These are phyloP conservation scores for Domatiomyces catenatus DNA, from an alignment of 2,329 filamentous ascomycete genomes.

Conservation along the genomic window DNA sequence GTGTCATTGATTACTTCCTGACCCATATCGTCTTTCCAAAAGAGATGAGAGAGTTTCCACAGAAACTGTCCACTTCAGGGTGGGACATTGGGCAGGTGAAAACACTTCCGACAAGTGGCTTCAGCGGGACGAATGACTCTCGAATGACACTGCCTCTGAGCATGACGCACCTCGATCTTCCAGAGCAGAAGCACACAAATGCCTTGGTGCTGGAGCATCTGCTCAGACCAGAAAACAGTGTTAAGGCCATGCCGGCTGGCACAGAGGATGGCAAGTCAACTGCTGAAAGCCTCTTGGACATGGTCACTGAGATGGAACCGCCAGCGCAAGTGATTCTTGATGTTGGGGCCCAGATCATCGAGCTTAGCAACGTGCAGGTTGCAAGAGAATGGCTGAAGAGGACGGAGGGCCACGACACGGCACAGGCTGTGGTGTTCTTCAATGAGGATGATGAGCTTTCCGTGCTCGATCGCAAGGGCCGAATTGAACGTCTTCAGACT, in stretches of 20 bases:
- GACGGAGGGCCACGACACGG: conserved; percentile 8
- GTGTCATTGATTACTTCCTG: conserved; percentile 49
- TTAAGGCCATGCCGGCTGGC: conserved; percentile 1
- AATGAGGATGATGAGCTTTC: conserved; percentile 20
- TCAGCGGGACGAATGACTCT: conserved; percentile 55
- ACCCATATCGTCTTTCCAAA: conserved; percentile 43
- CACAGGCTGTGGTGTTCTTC: conserved; percentile 42
- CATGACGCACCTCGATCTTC: conserved; percentile 41
- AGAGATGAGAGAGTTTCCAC: conserved; percentile 46
- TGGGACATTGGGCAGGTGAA: conserved; percentile 47
- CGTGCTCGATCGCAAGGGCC: conserved; percentile 19
- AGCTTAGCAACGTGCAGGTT: conserved; percentile 42
- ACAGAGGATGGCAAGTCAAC: conserved; percentile 18
- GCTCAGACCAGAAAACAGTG: conserved; percentile 36
- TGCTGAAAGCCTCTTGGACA: conserved; percentile 30
- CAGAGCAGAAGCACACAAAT: conserved; percentile 47
- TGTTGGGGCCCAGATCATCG: conserved; percentile 54
- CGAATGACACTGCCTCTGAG: conserved; percentile 39
- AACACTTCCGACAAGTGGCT: conserved; percentile 39
- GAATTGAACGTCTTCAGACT: conserved; percentile 27
- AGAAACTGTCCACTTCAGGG: conserved; percentile 49
- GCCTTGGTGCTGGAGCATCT: conserved; percentile 48
- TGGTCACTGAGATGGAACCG: conserved; percentile 27
- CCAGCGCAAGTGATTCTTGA: conserved; percentile 48
- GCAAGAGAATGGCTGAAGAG: conserved; percentile 37